Conservation (phyloP, 148 eudicot genomes). For the Fagopyrum esculentum region DNA sequence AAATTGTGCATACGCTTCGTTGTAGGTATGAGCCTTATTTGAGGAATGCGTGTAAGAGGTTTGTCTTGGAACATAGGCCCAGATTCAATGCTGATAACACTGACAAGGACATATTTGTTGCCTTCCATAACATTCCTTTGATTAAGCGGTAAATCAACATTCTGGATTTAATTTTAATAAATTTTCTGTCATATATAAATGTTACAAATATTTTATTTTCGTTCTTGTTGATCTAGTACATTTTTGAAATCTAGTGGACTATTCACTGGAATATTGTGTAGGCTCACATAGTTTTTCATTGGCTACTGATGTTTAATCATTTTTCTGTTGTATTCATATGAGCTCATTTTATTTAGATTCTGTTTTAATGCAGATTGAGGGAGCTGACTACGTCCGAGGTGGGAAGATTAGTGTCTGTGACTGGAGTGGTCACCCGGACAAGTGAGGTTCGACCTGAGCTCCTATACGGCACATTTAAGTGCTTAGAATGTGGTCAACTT, state of each 20-base stretch:
- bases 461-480: conserved; percentile 86
- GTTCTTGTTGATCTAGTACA: not conserved
- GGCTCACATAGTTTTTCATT: not conserved
- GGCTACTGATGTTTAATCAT: not conserved
- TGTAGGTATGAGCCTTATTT: conserved; percentile 70
- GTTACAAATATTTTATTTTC: not conserved
- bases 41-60: conserved; percentile 87
- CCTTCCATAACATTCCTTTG: conserved; percentile 80
- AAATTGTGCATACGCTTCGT: not conserved
- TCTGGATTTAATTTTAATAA: not conserved
- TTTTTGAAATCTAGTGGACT: not conserved
- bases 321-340: not conserved
- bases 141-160: conserved; percentile 45
- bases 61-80: conserved; percentile 72
- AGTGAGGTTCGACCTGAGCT: conserved; percentile 98
- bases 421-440: conserved; percentile 93
- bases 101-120: conserved; percentile 76
- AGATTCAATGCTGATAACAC: conserved; percentile 68
- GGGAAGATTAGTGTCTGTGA: conserved; percentile 79
- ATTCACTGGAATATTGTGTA: not conserved
- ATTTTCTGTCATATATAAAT: not conserved
- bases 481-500: conserved; percentile 75
- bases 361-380: conserved; percentile 48
- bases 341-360: not conserved
- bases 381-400: conserved; percentile 72